Evolutionary conservation across 192 early-diverging fungal species (phyloP), one percentile per base, ranked within the genome.

Genomic region (Mortierella hygrophila): DNA sequence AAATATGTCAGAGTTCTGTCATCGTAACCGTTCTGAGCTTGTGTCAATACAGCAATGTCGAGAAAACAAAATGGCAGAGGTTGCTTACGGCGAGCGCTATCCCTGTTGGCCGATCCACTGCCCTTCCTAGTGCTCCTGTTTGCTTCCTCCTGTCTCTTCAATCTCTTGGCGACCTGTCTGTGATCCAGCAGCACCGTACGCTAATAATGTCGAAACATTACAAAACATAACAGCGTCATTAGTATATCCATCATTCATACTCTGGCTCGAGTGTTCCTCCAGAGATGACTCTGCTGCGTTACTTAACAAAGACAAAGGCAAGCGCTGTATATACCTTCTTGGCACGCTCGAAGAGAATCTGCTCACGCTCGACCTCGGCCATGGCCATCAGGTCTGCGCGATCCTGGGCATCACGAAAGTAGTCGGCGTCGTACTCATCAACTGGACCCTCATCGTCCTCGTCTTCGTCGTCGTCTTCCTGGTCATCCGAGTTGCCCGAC

Each of bases 301-400:
- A 7, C 23, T 8, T 40, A 6, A 40, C 38, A 40, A 5, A 29
- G 4, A 41, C 23, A 76, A 37, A 42, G 21, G 18, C 63, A 65
- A 44, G 32, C 44, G 3, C 54, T 18, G n/a, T 18, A 40, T 9
- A 26, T 77, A 90, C 90, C 82, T 88, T 90, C 73, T 97, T 95
- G 35, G 93, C 92, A 40, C 96, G 93, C 68, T 97, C 96, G 13
- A 92, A 88, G 47, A 97, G 89, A 87, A 96, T 95, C 41, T 89
- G 90, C 81, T 97, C 96, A 72, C 96, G 91, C 68, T 96, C 94
- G 26, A 97, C 89, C 83, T 95, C 96, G 15, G 90, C 88, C 75
- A 96, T 86, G 32, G 93, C 90, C 35, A 90, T 85, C 35, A 96
- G 89, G 77, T 89, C 89, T 55, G 78, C 81, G 26, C 90, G 70